A percentile compares a stretch with the other conserved stretches of the same genome.
phyloP scores from a whole-genome alignment of 495 filamentous ascomycete species.

The Penicillium coffeae region DNA sequence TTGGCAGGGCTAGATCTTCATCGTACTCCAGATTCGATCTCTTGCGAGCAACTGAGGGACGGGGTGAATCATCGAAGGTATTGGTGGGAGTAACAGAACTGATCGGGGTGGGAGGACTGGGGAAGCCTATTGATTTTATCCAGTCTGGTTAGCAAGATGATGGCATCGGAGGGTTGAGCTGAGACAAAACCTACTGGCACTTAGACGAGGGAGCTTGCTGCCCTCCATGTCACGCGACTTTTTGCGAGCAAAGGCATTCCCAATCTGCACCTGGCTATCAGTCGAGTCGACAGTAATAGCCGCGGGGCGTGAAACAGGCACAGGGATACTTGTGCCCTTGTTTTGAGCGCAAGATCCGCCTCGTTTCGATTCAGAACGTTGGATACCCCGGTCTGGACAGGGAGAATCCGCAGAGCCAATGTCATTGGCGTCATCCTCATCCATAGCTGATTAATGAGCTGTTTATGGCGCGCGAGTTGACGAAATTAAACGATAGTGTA shows the following conservation, averaged over 20 bases:
- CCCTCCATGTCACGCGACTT: conserved; percentile 3
- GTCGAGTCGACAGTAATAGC: neutral
- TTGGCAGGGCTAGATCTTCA: conserved; percentile 26
- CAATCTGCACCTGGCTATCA: neutral
- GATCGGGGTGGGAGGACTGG: neutral
- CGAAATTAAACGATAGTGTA: too few relatives aligned
- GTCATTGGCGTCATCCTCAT: too few relatives aligned
- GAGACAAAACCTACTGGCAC: conserved; percentile 8
- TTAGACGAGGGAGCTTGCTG: conserved; percentile 2
- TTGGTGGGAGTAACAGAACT: neutral
- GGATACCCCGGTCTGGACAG: too few relatives aligned
- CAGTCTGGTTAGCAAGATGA: neutral
- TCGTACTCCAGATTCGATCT: conserved; percentile 27
- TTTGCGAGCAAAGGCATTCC: conserved; percentile 32
- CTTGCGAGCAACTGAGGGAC: conserved; percentile 11
- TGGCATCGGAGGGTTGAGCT: neutral
- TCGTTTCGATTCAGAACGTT: neutral
- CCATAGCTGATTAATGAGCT: too few relatives aligned
- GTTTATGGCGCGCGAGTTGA: too few relatives aligned
- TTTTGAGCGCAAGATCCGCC: neutral
- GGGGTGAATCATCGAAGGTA: neutral
- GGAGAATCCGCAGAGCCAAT: too few relatives aligned
- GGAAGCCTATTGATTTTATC: neutral
- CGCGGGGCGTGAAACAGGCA: neutral
- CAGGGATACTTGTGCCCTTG: neutral